Evolutionary conservation across 768 basidiomycete species (phyloP).

Genomic region (Podaxis sp.): DNA sequence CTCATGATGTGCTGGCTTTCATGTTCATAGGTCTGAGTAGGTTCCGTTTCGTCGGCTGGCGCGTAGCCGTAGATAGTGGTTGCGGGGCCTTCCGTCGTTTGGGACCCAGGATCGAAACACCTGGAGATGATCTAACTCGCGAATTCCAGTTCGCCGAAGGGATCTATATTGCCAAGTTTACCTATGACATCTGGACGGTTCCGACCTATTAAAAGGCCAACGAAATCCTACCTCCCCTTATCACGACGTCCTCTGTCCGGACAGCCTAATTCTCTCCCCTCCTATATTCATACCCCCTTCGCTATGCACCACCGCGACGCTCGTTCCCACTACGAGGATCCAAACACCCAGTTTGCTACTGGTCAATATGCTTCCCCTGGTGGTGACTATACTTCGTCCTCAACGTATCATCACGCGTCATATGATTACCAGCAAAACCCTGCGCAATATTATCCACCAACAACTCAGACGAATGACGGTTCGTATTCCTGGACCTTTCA

Average conservation of each 20-base stretch:
- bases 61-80: slow-evolving; percentile 33
- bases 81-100: slow-evolving; percentile 40
- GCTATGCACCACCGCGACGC: slow-evolving; percentile 39
- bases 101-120: slow-evolving; percentile 38
- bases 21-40: slow-evolving; percentile 13
- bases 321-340: slow-evolving; percentile 43
- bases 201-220: slow-evolving; percentile 45
- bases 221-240: slow-evolving; percentile 24
- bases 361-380: slow-evolving; percentile 26
- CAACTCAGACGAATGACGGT: slow-evolving; percentile 23
- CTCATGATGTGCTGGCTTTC: slow-evolving; percentile 17
- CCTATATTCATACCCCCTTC: slow-evolving; percentile 16
- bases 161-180: slow-evolving; percentile 35
- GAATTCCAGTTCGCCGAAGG: slow-evolving; percentile 21
- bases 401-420: slow-evolving; percentile 22
- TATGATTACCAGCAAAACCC: slow-evolving; percentile 31
- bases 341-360: slow-evolving; percentile 27
- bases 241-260: slow-evolving; percentile 22
- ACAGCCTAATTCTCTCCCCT: slow-evolving; percentile 18
- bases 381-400: slow-evolving; percentile 25
- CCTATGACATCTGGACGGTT: slow-evolving; percentile 38
- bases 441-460: slow-evolving; percentile 32
- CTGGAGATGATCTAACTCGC: slow-evolving; percentile 39
- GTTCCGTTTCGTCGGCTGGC: slow-evolving; percentile 33
- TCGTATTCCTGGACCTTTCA: slow-evolving; percentile 17